A percentile compares a stretch with the other conserved stretches of the same genome.
Conservation (phyloP, 2,329 filamentous ascomycete genomes). For the Colletotrichum simmondsii region DNA sequence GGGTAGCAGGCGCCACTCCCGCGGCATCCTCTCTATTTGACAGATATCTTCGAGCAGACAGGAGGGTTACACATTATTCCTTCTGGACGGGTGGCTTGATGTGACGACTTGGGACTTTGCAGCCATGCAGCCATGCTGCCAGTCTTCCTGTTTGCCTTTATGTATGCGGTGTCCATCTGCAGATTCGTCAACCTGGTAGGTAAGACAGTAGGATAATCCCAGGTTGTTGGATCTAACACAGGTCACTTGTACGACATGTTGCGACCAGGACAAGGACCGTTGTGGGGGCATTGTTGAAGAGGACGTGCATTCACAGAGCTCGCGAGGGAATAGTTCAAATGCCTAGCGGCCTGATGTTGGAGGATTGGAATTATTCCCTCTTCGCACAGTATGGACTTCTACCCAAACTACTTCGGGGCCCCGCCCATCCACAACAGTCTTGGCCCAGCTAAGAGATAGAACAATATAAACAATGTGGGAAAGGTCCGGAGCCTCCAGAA, state of each 20-base stretch:
- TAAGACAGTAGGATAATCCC: too few relatives aligned
- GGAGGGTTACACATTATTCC: not conserved
- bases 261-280: not conserved
- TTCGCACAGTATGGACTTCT: not conserved
- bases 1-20: not conserved
- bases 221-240: not conserved
- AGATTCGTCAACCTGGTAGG: not conserved
- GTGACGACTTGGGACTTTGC: not conserved
- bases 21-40: not conserved
- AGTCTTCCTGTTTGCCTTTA: not conserved
- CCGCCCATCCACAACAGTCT: not conserved
- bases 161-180: not conserved
- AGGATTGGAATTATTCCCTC: not conserved
- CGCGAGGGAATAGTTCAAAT: too few relatives aligned
- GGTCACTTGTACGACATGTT: not conserved
- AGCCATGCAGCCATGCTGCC: not conserved
- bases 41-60: not conserved
- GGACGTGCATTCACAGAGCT: too few relatives aligned
- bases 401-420: not conserved
- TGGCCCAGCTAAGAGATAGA: not conserved
- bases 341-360: not conserved
- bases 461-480: not conserved
- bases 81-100: not conserved
- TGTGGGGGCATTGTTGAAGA: not conserved
- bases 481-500: not conserved